A percentile compares a stretch with the other conserved stretches of the same genome.
phyloP scores from a whole-genome alignment of 2,329 filamentous ascomycete species.

The Alternaria panax region DNA sequence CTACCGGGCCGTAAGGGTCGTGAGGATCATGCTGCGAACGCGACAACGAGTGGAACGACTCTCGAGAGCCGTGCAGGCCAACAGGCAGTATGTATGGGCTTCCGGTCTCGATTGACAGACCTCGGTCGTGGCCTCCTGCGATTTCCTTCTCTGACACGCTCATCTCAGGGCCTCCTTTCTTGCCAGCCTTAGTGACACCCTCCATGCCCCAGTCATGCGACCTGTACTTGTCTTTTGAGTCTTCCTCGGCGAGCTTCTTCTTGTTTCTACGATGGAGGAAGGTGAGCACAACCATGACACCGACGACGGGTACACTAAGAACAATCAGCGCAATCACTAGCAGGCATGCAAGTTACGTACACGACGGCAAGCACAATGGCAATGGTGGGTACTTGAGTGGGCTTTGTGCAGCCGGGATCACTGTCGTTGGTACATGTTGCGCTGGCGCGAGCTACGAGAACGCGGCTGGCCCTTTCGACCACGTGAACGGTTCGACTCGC shows the following conservation, averaged over 20 bases:
- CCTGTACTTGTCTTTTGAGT: constrained; percentile 84
- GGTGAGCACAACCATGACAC: constrained; percentile 71
- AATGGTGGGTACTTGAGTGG: constrained; percentile 41
- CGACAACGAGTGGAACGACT: constrained; percentile 86
- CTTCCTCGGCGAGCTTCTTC: constrained; percentile 75
- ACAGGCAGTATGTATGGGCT: constrained; percentile 95
- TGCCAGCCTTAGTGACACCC: constrained; percentile 49
- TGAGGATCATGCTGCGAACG: constrained; percentile 76
- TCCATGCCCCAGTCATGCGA: constrained; percentile 93
- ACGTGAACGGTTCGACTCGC: constrained; percentile 29
- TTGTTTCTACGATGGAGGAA: constrained; percentile 82
- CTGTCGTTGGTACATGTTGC: constrained; percentile 43
- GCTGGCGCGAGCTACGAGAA: constrained; percentile 36
- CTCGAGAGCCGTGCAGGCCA: constrained; percentile 76
- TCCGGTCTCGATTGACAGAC: constrained; percentile 69
- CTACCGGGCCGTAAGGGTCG: constrained; percentile 80
- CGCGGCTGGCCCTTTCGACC: constrained; percentile 34
- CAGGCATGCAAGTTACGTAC: constrained; percentile 30
- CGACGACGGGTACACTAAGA: constrained; percentile 75
- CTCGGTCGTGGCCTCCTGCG: constrained; percentile 51
- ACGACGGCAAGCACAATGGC: constrained; percentile 45
- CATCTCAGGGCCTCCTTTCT: constrained; percentile 57
- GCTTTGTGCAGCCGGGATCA: constrained; percentile 47
- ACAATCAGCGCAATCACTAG: constrained; percentile 31
- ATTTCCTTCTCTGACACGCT: constrained; percentile 63